Percentiles rank a stretch among this genome's conserved stretches.
phyloP scores from a whole-genome alignment of 192 early-diverging fungal genomes.

The Coemansia sp. region DNA sequence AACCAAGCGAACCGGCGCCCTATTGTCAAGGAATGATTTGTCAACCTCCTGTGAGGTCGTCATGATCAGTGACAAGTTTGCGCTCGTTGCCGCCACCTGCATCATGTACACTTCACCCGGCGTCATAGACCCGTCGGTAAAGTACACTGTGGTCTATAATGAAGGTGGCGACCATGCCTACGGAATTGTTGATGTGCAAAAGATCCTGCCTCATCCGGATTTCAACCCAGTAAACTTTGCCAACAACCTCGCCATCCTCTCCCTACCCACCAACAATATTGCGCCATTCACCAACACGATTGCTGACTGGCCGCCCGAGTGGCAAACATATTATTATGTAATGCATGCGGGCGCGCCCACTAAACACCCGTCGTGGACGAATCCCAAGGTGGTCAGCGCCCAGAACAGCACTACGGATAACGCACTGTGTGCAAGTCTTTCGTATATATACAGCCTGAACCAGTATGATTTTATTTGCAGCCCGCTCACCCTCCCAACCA shows the following conservation, averaged over 20 bases:
- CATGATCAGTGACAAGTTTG: slow-evolving; percentile 9
- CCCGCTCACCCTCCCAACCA: not conserved
- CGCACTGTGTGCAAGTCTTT: not conserved
- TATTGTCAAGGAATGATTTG: not conserved
- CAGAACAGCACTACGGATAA: not conserved
- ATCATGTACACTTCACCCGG: not conserved
- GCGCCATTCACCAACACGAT: slow-evolving; percentile 5
- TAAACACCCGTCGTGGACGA: not conserved
- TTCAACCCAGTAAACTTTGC: slow-evolving; percentile 28
- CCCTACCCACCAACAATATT: not conserved
- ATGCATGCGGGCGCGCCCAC: not conserved
- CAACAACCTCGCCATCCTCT: slow-evolving; percentile 35
- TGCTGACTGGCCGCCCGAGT: slow-evolving; percentile 11
- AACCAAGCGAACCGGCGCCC: not conserved
- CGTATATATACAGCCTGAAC: slow-evolving; percentile 12
- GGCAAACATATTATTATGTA: slow-evolving; percentile 11
- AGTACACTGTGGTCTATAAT: not conserved
- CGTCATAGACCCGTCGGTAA: not conserved
- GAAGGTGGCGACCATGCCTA: not conserved
- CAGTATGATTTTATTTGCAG: slow-evolving; percentile 21
- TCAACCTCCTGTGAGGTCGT: slow-evolving; percentile 18
- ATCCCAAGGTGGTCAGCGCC: not conserved
- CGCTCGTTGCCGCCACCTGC: slow-evolving; percentile 30
- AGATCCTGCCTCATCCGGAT: slow-evolving; percentile 11
- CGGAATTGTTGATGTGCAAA: not conserved